phyloP scores from a whole-genome alignment of 2,329 filamentous ascomycete species.

The Endoconidiophora laricicola region DNA sequence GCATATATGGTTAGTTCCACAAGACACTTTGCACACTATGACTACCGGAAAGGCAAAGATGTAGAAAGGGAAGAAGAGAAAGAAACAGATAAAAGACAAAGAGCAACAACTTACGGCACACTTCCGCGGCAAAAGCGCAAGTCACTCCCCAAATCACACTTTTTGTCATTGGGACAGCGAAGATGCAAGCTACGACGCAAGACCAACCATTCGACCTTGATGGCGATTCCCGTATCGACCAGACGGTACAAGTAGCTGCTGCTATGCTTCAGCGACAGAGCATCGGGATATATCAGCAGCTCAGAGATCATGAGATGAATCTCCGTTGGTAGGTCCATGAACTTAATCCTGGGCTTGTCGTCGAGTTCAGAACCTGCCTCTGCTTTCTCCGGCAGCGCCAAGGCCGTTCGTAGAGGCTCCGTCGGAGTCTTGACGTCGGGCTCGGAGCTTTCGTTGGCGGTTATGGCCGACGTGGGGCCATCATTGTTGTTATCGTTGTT shows the following conservation, averaged over 20 bases:
- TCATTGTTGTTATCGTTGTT: too few relatives aligned
- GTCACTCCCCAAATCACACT: constrained; percentile 43
- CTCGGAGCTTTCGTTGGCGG: too few relatives aligned
- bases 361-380: constrained; percentile 10
- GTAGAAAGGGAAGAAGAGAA: neutral
- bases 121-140: constrained; percentile 43
- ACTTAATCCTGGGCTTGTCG: constrained; percentile 17
- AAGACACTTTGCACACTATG: too few relatives aligned
- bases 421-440: too few relatives aligned
- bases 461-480: neutral
- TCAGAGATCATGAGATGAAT: constrained; percentile 46
- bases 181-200: constrained; percentile 45
- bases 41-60: neutral
- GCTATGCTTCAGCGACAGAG: constrained; percentile 52
- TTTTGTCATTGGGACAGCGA: constrained; percentile 43
- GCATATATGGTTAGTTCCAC: too few relatives aligned
- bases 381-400: too few relatives aligned
- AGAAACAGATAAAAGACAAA: neutral
- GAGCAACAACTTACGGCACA: constrained; percentile 29
- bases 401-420: too few relatives aligned
- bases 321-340: constrained; percentile 44
- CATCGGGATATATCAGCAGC: constrained; percentile 51
- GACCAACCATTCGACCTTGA: constrained; percentile 55
- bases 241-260: constrained; percentile 45
- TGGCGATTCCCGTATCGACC: constrained; percentile 46